Base-by-base conservation (phyloP, 2,329 filamentous ascomycete species). In the Fusarium gaditjirri region DNA sequence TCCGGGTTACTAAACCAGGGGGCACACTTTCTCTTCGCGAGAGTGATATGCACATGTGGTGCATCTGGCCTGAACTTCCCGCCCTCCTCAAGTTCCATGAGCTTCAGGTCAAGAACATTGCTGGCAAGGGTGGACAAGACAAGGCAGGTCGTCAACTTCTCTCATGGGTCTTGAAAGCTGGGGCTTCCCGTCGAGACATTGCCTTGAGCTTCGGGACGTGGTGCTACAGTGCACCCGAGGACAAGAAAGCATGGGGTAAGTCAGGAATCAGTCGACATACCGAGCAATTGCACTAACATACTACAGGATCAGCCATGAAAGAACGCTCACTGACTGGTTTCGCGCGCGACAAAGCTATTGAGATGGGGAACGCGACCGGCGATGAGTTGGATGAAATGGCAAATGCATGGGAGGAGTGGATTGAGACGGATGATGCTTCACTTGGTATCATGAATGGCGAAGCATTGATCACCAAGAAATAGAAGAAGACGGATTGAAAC, bases 1-100 rank as follows among this genome's bases (percentile, higher is more conserved):
- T 82, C 6, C 79, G 85, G 2, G 82, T 86, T 9, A 78, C 84
- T 5, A 84, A 80, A 66, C 79, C 81, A 0, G 84, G 84, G 3
- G 85, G 84, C 2, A 67, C 84, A 4, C 69, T 86, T 3, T 82
- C 88, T 8, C 57, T 79, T 1, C 74, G 78, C 12, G 79, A 80
- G 55, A 74, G 67, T 17, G 79, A 80, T 33, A 72, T 79, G 74
- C 66, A 70, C 5, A 78, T 76, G 74, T 78, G 76, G 75, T 76
- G 71, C 39, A 65, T 77, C 29, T 80, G 76, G 74, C 79, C 79
- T 5, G 75, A 79, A 23, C 29, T 76, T 1, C 72, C 74, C 6
- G 61, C 69, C 9, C 69, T 80, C 13, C 36, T 72, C 23, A 66
- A 71, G 9, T 80, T 78, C 14, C 75, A 75, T 31, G 57, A 78